These are phyloP conservation scores for Xylaria arbuscula DNA, from an alignment of 2,329 filamentous ascomycete species.

Conservation along the genomic window DNA sequence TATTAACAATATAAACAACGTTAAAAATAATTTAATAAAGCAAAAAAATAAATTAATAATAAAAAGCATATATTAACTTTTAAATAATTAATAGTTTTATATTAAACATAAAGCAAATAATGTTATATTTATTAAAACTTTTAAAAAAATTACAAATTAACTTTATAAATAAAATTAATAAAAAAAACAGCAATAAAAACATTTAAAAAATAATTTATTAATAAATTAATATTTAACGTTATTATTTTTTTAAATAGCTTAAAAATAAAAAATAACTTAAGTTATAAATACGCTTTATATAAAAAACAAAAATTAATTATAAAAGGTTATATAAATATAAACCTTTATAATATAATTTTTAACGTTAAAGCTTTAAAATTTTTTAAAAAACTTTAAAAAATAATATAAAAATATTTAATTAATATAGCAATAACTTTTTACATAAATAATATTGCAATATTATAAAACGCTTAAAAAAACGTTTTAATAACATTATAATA, in stretches of 20 bases:
- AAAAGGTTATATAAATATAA: neutral
- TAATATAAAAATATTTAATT: neutral
- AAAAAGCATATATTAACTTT: conserved; percentile 1
- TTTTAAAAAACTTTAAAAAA: conserved; percentile 3
- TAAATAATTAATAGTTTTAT: neutral
- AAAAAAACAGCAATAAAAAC: conserved; percentile 6
- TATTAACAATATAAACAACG: neutral
- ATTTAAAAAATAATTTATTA: conserved; percentile 15
- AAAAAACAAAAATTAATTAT: conserved; percentile 9
- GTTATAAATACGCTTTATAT: neutral
- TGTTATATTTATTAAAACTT: conserved; percentile 7
- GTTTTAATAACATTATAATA: conserved; percentile 1
- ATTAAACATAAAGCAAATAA: neutral
- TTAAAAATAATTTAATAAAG: neutral
- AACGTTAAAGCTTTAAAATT: neutral
- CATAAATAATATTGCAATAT: neutral
- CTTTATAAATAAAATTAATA: conserved; percentile 3
- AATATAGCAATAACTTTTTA: conserved; percentile 8
- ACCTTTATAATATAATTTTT: conserved; percentile 3
- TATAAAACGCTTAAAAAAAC: conserved; percentile 8
- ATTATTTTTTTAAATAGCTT: conserved; percentile 12
- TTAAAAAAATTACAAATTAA: neutral
- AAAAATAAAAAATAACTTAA: conserved; percentile 4
- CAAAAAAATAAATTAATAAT: neutral
- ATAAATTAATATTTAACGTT: conserved; percentile 3